Evolutionary conservation across 179 eudicot species (phyloP).

Genomic region (Beta corolliflora): DNA sequence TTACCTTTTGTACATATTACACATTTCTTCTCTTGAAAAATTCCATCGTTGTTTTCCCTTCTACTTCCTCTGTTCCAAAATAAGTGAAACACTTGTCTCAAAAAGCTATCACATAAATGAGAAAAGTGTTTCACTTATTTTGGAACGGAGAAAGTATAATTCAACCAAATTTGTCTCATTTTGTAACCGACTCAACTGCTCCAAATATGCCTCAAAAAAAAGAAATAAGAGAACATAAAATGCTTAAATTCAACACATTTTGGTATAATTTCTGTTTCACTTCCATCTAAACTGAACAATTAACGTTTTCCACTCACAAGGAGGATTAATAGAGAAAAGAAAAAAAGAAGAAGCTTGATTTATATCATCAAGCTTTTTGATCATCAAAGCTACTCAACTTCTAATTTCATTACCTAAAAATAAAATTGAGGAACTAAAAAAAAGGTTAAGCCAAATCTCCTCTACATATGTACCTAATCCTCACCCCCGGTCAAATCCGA

Average conservation of each 20-base stretch:
- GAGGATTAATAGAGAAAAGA: neutral
- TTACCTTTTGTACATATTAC: no score
- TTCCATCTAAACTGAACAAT: neutral
- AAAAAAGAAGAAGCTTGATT: neutral
- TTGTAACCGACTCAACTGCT: conserved; percentile 1
- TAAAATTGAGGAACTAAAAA: neutral
- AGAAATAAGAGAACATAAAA: neutral
- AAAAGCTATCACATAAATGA: no score
- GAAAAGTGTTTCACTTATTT: no score
- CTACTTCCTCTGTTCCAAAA: no score
- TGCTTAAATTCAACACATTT: neutral
- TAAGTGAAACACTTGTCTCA: no score
- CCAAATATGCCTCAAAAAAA: neutral
- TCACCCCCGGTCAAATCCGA: neutral
- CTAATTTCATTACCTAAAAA: neutral
- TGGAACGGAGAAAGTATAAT: neutral
- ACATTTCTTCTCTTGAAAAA: no score
- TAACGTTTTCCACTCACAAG: neutral
- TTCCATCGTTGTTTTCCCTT: no score
- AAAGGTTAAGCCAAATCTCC: neutral
- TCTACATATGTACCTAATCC: conserved; percentile 10
- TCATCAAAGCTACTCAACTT: neutral
- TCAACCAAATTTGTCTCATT: neutral
- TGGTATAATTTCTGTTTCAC: neutral
- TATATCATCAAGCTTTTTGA: neutral